Evolutionary conservation across 495 filamentous ascomycete species (phyloP), one percentile per base, ranked within the genome.

Genomic region (Recurvomyces mirabilis): DNA sequence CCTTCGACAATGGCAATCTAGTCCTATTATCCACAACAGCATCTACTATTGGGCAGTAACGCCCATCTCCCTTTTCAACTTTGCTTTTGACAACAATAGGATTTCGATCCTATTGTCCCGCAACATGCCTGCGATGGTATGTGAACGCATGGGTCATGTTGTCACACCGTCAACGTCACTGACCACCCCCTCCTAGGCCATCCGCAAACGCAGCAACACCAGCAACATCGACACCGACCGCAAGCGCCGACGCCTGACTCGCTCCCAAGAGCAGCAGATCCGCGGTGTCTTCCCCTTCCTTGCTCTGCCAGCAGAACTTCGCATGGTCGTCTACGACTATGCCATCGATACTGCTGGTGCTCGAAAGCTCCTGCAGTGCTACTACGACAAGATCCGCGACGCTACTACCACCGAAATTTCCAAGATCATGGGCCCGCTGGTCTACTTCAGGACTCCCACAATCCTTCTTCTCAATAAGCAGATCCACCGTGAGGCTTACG

Each of bases 391-490:
- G 30, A 5, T 30, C 29, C n/a, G 28, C 3, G n/a, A n/a, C n/a
- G n/a, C n/a, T n/a, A 21, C 31, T n/a, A 20, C 14, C 26, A 33
- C 12, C 17, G 62, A 34, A 14, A 41, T 42, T 29, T 6, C 1
- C 5, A 12, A 24, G 7, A 5, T 33, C 24, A 14, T 48, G 26
- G 28, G 28, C 15, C 45, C 45, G 17, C 30, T 41, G n/a, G 24
- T 47, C 21, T 41, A 20, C 13, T 32, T 28, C n/a, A 40, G 61
- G 21, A 60, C 59, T n/a, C 52, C 55, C 3, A 35, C 41, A 31
- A 47, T 58, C 23, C 31, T 58, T 31, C 52, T 55, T n/a, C 18
- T 58, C 39, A 50, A 46, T 33, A 33, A 29, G 3, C 52, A 55
- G 33, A 53, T 56, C 18, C 42, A 17, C 38, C 18, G 17, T n/a